Percentiles rank a stretch among this genome's conserved stretches.
These are phyloP conservation scores for Alectoria sarmentosa DNA, from an alignment of 495 filamentous ascomycete species.

Conservation along the genomic window DNA sequence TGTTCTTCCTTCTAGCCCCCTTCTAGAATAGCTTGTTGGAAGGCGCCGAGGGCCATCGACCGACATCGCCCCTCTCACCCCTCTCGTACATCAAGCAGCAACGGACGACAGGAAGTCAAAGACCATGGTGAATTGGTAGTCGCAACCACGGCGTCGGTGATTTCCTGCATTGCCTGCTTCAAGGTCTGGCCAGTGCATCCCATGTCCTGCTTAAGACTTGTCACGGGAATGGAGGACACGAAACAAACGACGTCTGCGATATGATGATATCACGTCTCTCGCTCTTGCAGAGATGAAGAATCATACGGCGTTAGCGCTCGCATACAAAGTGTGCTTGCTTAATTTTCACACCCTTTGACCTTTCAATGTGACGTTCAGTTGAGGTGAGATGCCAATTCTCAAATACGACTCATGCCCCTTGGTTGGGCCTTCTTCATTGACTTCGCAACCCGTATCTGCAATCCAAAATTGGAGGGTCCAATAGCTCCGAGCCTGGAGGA, in stretches of 20 bases:
- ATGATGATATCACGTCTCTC: not conserved
- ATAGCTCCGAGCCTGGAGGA: not conserved
- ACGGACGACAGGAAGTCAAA: not conserved
- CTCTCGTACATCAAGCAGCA: not conserved
- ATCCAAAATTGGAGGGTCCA: not conserved
- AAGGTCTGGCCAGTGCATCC: no score
- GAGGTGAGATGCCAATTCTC: no score
- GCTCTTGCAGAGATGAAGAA: not conserved
- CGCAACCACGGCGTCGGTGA: no score
- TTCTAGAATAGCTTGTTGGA: constrained; percentile 3
- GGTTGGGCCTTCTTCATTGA: no score
- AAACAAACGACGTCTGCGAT: not conserved
- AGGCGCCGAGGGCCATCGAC: not conserved
- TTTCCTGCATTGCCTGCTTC: no score
- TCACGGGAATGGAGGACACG: no score
- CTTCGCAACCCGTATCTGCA: no score
- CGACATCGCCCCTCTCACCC: not conserved
- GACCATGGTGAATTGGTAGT: no score
- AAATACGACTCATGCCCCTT: no score
- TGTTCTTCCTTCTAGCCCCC: constrained; percentile 5
- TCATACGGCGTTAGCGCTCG: not conserved
- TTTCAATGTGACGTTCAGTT: no score
- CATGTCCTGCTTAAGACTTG: no score
- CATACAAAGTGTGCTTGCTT: not conserved
- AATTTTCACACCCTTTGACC: no score